Evolutionary conservation across 2,329 filamentous ascomycete genomes (phyloP), one percentile per base, ranked within the genome.

Genomic region (Aschersonia sp.): DNA sequence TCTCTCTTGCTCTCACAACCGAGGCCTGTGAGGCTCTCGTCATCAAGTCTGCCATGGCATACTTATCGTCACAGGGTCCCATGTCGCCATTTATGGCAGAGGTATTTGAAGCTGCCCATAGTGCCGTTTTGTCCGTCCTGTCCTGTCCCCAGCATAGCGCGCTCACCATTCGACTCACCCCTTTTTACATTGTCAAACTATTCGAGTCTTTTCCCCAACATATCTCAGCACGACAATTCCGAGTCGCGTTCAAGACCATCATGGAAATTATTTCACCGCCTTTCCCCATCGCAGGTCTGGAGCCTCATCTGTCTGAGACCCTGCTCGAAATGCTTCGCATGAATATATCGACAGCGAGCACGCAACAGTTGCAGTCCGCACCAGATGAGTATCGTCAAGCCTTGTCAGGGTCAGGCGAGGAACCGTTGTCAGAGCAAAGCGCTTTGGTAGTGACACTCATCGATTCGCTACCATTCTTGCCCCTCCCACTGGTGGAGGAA

Each of bases 61-160:
- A 94, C 59, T 77, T 96, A 3, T 66, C 70, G 0, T 65, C 70
- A 43, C 57, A 65, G 4, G 66, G 65, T 0, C 61, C 65, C 1
- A 64, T 69, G 45, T 67, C 72, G 3, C 64, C 68, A 4, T 68
- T 68, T 1, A 71, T 73, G 56, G 61, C 72, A 28, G 69, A 75
- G 47, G 65, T 94, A n/a, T 94, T 94, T 56, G 89, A 96, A 64
- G 80, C 89, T 1, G 87, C 89, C 0, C 89, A 96, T 65, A 85
- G 84, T 53, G 78, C 89, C 42, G 77, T 87, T 54, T 76, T 96
- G 5, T 80, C 89, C 2, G 81, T 87, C 4, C 78, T 95, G 44
- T 85, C 85, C 0, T 84, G 85, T 46, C 86, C 89, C 1, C 81
- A 85, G 52, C 89, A 89, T 55, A 79, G 82, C 20, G 66, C 77